Percentiles rank a stretch among this genome's conserved stretches.
These are phyloP conservation scores for Penicillium sp. DNA, from an alignment of 2,329 filamentous ascomycete species.

Conservation along the genomic window DNA sequence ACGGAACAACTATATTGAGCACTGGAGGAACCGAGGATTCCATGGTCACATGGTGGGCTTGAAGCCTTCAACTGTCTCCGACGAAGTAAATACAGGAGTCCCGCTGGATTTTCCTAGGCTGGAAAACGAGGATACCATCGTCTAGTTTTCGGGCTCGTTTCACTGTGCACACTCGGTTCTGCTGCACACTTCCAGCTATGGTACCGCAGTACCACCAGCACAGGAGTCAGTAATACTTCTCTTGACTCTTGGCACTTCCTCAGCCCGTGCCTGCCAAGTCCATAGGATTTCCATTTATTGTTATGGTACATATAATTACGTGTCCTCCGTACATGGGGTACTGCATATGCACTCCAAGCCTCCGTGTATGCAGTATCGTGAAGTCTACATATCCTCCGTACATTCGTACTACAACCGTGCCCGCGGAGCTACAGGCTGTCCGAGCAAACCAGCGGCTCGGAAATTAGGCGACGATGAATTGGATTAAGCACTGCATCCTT, in stretches of 20 bases:
- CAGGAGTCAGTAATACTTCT: not conserved
- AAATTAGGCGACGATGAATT: conserved; percentile 8
- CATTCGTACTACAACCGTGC: not conserved
- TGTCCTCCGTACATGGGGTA: conserved; percentile 5
- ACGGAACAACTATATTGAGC: not conserved
- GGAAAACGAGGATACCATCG: not conserved
- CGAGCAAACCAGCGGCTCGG: conserved; percentile 7
- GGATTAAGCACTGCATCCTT: conserved; percentile 35
- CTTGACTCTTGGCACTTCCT: not conserved
- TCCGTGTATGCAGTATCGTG: not conserved
- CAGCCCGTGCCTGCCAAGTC: conserved; percentile 24
- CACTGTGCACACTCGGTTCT: not conserved
- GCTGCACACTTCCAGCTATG: not conserved
- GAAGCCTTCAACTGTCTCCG: not conserved
- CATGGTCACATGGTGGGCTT: not conserved
- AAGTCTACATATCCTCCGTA: not conserved
- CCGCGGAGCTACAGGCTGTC: not conserved
- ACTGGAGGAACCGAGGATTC: not conserved
- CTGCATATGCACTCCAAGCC: not conserved
- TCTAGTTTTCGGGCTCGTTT: not conserved
- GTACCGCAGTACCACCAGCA: too few species aligned
- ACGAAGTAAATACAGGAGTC: not conserved
- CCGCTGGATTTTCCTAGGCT: not conserved
- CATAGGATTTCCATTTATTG: not conserved
- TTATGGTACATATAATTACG: conserved; percentile 2